Base-by-base conservation (phyloP, 495 filamentous ascomycete genomes). In the Aeminium ludgeri region DNA sequence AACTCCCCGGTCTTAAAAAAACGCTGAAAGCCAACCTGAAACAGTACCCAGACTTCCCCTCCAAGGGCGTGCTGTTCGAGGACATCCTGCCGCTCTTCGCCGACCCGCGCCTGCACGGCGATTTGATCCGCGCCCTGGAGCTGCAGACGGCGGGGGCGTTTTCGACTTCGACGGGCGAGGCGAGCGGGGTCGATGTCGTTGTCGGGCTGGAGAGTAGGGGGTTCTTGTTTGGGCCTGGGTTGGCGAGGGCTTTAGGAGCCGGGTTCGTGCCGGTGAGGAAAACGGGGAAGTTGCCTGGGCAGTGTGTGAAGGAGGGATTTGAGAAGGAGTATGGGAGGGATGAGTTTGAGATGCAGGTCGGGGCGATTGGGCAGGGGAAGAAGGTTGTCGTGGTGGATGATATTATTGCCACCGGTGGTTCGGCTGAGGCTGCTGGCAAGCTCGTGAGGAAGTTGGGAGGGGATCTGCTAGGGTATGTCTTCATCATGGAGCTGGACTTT, bases 1-100 rank as follows among this genome's bases (percentile, higher is more conserved):
- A 60, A 73, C 70, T 65, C 65, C 64, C 60, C 65, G 67, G 62
- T 86, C 76, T 84, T 80, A 83, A 84, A 73, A 72, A 83, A 80
- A 80, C 58, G 47, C 70, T 84, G 49, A 68, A 65, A 43, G 48
- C 52, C 19, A 68, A 72, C 25, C 65, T 83, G 36, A 72, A 74
- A 49, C 78, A 81, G 61, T 93, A 80, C 65, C 80, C 80, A 44
- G 85, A 99, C 69, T 96, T 99, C 65, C 91, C 91, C 27, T 77
- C 79, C 36, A 79, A 81, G 5, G 91, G 91, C 58, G 86, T 99
- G 57, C 70, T 92, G 41, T 99, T 99, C 63, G 84, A 95, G 70
- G 91, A 99, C 63, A 95, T 99, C 64, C 75, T 99, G 44, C 91
- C 89, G 25, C 78, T 99, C 51, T 99, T 99, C 67, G 77, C 80